Conservation (phyloP, 1,284 basidiomycete genomes). For the Gymnopus androsaceus region DNA sequence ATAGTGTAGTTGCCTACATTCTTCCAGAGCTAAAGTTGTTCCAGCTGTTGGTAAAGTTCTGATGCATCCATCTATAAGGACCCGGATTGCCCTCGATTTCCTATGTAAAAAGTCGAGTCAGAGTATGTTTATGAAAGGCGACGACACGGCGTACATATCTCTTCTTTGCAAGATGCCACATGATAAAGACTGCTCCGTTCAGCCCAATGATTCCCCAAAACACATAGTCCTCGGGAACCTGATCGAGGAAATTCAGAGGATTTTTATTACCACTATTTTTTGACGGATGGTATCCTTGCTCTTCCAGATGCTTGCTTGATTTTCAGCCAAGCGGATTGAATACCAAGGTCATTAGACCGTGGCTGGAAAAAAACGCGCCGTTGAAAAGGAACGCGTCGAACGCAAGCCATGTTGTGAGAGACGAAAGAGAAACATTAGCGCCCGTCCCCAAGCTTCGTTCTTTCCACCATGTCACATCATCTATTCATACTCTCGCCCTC, state of each 20-base stretch:
- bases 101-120: constrained; percentile 16
- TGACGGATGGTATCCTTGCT: constrained; percentile 5
- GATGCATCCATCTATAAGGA: constrained; percentile 57
- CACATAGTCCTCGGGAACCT: constrained; percentile 38
- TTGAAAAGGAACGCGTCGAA: neutral
- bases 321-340: neutral
- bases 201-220: constrained; percentile 44
- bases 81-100: constrained; percentile 48
- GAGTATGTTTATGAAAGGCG: neutral
- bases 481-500: constrained; percentile 80
- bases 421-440: neutral
- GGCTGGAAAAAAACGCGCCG: neutral
- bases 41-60: constrained; percentile 71
- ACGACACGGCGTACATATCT: constrained; percentile 33
- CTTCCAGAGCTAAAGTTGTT: constrained; percentile 70
- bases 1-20: constrained; percentile 48
- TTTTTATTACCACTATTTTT: neutral
- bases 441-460: neutral
- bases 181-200: constrained; percentile 42
- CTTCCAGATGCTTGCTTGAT: constrained; percentile 7
- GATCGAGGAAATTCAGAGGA: constrained; percentile 27
- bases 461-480: constrained; percentile 72
- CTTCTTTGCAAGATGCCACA: constrained; percentile 40
- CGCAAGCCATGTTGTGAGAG: neutral
- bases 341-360: neutral